phyloP scores from a whole-genome alignment of 768 basidiomycete species.

The Tremella mesenterica region DNA sequence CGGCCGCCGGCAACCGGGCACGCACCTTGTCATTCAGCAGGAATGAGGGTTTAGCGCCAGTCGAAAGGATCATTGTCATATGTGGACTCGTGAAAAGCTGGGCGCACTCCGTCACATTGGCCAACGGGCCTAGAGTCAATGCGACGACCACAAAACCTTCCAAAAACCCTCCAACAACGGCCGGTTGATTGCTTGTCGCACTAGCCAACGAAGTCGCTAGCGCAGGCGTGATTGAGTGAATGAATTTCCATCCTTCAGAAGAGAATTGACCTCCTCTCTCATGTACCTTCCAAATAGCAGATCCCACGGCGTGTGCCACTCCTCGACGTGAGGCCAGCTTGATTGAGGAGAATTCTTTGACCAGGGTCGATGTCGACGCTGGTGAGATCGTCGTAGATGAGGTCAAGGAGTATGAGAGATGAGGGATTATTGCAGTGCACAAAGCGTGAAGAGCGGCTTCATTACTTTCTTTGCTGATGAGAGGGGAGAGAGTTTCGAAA shows the following conservation, averaged over 20 bases:
- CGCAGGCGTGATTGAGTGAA: slow-evolving; percentile 52
- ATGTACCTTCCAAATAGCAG: slow-evolving; percentile 51
- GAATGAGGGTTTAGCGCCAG: slow-evolving; percentile 69
- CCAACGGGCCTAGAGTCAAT: slow-evolving; percentile 57
- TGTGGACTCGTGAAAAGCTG: slow-evolving; percentile 32
- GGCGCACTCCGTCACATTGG: slow-evolving; percentile 46
- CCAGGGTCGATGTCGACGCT: slow-evolving; percentile 51
- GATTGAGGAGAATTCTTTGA: slow-evolving; percentile 61
- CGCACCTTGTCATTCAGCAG: slow-evolving; percentile 81
- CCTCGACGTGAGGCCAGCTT: slow-evolving; percentile 59
- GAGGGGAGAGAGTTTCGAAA: slow-evolving; percentile 46
- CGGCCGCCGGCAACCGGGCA: slow-evolving; percentile 57
- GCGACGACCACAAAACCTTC: slow-evolving; percentile 77
- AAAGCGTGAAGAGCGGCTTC: slow-evolving; percentile 58
- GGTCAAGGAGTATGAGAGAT: slow-evolving; percentile 55
- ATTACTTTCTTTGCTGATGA: slow-evolving; percentile 67
- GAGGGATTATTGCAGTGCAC: slow-evolving; percentile 52
- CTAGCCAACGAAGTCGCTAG: slow-evolving; percentile 66
- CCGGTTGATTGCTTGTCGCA: slow-evolving; percentile 56
- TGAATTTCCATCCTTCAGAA: slow-evolving; percentile 51
- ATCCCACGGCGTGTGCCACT: slow-evolving; percentile 58
- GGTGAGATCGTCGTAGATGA: slow-evolving; percentile 44
- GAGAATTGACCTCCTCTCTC: slow-evolving; percentile 41
- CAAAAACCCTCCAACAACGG: slow-evolving; percentile 57
- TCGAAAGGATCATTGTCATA: slow-evolving; percentile 36